Conservation (phyloP, 768 basidiomycete genomes). For the Xanthoconium purpureum region DNA sequence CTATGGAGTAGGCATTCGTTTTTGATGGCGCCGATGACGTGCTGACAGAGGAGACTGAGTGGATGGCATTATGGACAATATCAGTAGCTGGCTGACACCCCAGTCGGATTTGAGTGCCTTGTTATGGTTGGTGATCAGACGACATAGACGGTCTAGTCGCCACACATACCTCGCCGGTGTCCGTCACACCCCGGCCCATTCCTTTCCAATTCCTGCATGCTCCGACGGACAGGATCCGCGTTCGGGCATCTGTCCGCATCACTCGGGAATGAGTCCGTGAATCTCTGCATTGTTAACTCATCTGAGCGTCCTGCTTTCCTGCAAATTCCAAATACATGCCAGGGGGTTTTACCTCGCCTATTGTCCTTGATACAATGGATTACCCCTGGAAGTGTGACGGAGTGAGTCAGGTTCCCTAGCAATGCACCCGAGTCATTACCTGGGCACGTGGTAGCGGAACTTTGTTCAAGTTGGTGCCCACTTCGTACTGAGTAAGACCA, state of each 20-base stretch:
- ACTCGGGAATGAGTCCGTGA: neutral
- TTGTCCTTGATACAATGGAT: conserved; percentile 6
- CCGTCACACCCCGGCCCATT: no score
- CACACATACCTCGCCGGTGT: no score
- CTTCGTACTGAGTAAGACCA: neutral
- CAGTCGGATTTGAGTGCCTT: no score
- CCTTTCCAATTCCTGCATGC: neutral
- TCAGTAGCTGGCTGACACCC: no score
- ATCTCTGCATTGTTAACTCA: neutral
- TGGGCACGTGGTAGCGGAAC: neutral
- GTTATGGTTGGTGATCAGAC: no score
- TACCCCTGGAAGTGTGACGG: neutral
- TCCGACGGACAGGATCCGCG: neutral
- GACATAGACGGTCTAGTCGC: no score
- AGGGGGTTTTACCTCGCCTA: neutral
- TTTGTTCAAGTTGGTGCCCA: neutral
- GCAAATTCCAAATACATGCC: neutral
- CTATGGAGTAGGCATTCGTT: neutral
- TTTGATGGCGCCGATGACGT: neutral
- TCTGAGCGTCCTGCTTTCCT: neutral
- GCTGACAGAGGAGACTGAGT: no score
- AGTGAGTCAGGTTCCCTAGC: neutral
- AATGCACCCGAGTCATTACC: neutral
- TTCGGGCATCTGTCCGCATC: neutral
- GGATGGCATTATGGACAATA: no score